These are phyloP conservation scores for Aurantiochytrium sp. DNA, from an alignment of 108 stramenopile species.

Conservation along the genomic window DNA sequence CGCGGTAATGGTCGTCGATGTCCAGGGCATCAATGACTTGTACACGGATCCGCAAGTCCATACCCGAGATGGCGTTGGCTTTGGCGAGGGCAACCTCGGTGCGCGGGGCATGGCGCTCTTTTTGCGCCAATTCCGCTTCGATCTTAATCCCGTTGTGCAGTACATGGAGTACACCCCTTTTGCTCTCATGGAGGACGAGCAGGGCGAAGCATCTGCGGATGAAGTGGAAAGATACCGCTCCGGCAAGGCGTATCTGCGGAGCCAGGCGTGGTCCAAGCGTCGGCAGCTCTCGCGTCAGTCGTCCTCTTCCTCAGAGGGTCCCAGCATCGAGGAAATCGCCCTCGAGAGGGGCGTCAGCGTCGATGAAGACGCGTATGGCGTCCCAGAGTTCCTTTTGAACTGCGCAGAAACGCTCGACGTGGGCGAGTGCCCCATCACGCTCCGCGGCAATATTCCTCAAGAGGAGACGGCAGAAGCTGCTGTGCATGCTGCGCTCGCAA, in stretches of 20 bases:
- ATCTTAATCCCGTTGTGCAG: not conserved
- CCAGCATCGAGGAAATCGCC: not conserved
- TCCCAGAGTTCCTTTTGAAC: not conserved
- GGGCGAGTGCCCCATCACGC: not conserved
- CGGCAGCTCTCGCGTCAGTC: not conserved
- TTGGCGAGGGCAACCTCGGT: slow-evolving; percentile 19
- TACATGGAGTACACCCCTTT: not conserved
- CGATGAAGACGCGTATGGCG: not conserved
- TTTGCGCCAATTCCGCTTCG: not conserved
- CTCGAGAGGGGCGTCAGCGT: not conserved
- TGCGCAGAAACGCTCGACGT: not conserved
- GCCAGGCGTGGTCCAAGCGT: not conserved
- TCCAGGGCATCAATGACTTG: slow-evolving; percentile 72
- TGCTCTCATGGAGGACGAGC: not conserved
- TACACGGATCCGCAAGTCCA: slow-evolving; percentile 74
- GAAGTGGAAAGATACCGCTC: not conserved
- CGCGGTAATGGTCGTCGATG: slow-evolving; percentile 59
- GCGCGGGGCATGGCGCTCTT: slow-evolving; percentile 18
- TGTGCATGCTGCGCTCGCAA: not conserved
- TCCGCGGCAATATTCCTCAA: not conserved
- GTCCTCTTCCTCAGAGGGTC: not conserved
- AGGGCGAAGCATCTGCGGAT: not conserved
- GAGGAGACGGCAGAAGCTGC: not conserved
- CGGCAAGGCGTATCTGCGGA: not conserved
- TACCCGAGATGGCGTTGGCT: not conserved